phyloP scores from a whole-genome alignment of 192 early-diverging fungal genomes.

The Coemansia sp. region DNA sequence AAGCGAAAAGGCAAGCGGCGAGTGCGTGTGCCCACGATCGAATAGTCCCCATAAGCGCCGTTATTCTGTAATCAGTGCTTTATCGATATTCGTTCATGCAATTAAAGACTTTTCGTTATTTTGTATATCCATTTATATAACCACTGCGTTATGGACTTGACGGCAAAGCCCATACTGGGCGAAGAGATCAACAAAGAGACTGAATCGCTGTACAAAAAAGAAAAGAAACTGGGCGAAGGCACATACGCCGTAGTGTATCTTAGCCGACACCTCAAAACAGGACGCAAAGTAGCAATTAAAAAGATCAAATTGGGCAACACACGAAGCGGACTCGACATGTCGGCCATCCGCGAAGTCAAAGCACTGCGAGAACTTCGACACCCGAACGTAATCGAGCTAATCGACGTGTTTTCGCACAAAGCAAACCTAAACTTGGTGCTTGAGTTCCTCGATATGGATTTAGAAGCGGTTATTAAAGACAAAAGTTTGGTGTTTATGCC shows the following conservation, averaged over 20 bases:
- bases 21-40: slow-evolving; percentile 47
- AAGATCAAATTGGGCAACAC: slow-evolving; percentile 94
- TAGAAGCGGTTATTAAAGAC: slow-evolving; percentile 97
- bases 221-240: slow-evolving; percentile 91
- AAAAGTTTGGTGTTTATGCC: slow-evolving; percentile 84
- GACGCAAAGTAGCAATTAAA: slow-evolving; percentile 88
- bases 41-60: slow-evolving; percentile 11
- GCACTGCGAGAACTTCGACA: slow-evolving; percentile 89
- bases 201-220: slow-evolving; percentile 77
- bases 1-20: slow-evolving; percentile 55
- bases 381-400: slow-evolving; percentile 90
- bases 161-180: slow-evolving; percentile 44
- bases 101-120: too few species aligned
- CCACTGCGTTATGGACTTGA: slow-evolving; percentile 7
- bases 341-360: slow-evolving; percentile 93
- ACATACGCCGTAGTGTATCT: slow-evolving; percentile 93
- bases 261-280: slow-evolving; percentile 63
- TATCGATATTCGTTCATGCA: too few species aligned
- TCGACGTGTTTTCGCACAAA: slow-evolving; percentile 91
- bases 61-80: not conserved
- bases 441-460: slow-evolving; percentile 91
- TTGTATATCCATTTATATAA: not conserved
- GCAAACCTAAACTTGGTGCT: slow-evolving; percentile 90
- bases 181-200: slow-evolving; percentile 68
- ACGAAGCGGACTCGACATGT: slow-evolving; percentile 93